A percentile compares a stretch with the other conserved stretches of the same genome.
Evolutionary conservation across 2,329 filamentous ascomycete species (phyloP).

Genomic region (Aulographum hederae): DNA sequence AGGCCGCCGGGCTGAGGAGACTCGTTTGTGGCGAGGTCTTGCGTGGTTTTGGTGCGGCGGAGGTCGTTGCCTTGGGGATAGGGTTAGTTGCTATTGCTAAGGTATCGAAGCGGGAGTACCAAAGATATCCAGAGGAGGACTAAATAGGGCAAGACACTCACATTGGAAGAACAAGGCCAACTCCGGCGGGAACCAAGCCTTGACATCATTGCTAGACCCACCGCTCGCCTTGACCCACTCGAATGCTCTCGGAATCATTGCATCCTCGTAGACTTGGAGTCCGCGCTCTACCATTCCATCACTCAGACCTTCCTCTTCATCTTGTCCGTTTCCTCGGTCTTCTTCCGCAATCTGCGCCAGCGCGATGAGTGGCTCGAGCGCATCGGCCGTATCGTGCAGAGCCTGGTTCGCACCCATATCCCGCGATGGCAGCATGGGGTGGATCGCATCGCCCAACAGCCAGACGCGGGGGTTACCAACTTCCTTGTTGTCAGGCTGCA

Average conservation of each 20-base stretch:
- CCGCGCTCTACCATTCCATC: background rate
- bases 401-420: conserved; percentile 10
- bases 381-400: conserved; percentile 7
- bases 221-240: conserved; percentile 1
- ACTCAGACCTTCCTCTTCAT: too few species aligned
- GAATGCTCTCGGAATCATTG: conserved; percentile 1
- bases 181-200: too few species aligned
- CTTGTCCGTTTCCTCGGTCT: too few species aligned
- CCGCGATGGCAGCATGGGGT: conserved; percentile 7
- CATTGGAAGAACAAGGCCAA: too few species aligned
- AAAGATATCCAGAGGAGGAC: too few species aligned
- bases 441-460: conserved; percentile 8
- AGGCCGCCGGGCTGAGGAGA: too few species aligned
- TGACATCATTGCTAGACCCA: background rate
- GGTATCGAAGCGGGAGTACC: conserved; percentile 8
- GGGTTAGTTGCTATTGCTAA: conserved; percentile 24
- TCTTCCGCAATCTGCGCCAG: background rate
- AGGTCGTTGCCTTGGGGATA: too few species aligned
- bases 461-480: conserved; percentile 6
- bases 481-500: background rate
- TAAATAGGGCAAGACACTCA: too few species aligned
- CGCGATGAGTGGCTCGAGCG: conserved; percentile 2
- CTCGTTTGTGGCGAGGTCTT: too few species aligned
- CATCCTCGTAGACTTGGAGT: background rate
- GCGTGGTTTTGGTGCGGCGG: too few species aligned